Base-by-base conservation (phyloP, 1,139 yeast genomes). In the Geotrichum candidum region DNA sequence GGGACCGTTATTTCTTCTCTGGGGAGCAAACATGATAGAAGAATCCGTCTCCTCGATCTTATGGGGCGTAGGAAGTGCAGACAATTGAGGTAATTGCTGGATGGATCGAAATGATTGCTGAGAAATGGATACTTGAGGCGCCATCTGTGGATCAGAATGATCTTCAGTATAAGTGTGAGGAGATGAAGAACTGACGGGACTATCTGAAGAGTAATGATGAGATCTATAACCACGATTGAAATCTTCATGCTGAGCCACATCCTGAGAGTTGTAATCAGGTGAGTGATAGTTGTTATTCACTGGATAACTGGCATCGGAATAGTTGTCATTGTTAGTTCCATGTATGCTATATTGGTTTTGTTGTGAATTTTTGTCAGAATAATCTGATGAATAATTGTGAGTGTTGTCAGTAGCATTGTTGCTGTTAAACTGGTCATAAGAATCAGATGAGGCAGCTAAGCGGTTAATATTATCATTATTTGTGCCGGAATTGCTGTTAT, bases 61-160 rank as follows among this genome's bases (percentile, higher is more conserved):
- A 60, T 73, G 75, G 11, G 77, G 76, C 2, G 70, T 69, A 5
- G 76, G 75, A 51, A 74, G 64, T 25, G 64, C 60, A 22, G 69
- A 54, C 54, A 72, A 67, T 53, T 68, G 67, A 11, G 69, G 67
- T 48, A 70, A 63, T 4, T 69, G 70, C 22, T 51, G 58, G 23
- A 53, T 41, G 10, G 63, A 54, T 35, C 61, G 23, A 23, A 52
- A 18, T 6, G 64, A 62, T 25, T 51, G 57, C 31, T 58, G 63
- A 6, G 63, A 61, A 2, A 35, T 54, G 3, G 63, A 53, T 11
- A 22, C 33, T 2, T 53, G 57, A 22, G 57, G 57, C 4, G 53
- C 7, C 53, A 46, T n/a, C 10, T 11, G 31, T 13, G 52, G 54
- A 10, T 54, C 57, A 25, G 48, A n/a, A 15, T 41, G 48, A 5